phyloP scores from a whole-genome alignment of 1,284 basidiomycete genomes.

The Ceratobasidium sp. region DNA sequence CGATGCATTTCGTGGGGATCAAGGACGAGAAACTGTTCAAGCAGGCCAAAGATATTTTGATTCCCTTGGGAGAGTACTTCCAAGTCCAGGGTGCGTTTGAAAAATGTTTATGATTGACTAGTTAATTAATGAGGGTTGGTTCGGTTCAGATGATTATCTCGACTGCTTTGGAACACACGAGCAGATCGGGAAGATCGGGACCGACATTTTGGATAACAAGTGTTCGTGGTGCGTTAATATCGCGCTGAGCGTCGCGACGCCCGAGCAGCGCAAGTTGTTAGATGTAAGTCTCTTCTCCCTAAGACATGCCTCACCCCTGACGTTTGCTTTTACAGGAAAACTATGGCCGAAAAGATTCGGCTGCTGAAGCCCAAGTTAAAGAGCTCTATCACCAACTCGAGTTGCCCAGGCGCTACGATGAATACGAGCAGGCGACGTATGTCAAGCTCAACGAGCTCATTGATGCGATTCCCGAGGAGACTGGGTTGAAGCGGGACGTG shows the following conservation, averaged over 20 bases:
- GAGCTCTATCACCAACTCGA: conserved; percentile 80
- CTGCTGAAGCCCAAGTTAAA: conserved; percentile 79
- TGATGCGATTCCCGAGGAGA: conserved; percentile 73
- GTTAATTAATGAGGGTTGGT: neutral
- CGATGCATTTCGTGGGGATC: conserved; percentile 83
- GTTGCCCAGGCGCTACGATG: conserved; percentile 75
- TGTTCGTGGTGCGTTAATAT: conserved; percentile 98
- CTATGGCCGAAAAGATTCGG: conserved; percentile 86
- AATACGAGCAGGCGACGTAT: conserved; percentile 85
- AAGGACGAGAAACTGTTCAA: conserved; percentile 80
- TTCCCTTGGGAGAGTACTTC: conserved; percentile 98
- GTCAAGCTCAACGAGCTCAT: conserved; percentile 75
- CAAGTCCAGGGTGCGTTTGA: conserved; percentile 75
- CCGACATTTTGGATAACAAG: conserved; percentile 99
- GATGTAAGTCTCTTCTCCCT: conserved; percentile 58
- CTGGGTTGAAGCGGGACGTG: conserved; percentile 79
- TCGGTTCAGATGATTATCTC: conserved; percentile 84
- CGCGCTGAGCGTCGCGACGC: conserved; percentile 72
- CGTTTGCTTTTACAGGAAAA: conserved; percentile 67
- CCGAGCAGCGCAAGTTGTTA: conserved; percentile 68
- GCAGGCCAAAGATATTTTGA: conserved; percentile 83
- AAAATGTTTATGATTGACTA: neutral
- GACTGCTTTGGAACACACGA: conserved; percentile 93
- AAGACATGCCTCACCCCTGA: too few relatives aligned
- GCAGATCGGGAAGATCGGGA: conserved; percentile 96